A percentile compares a stretch with the other conserved stretches of the same genome.
Conservation (phyloP, 192 early-diverging fungal genomes). For the Linderina pennispora region DNA sequence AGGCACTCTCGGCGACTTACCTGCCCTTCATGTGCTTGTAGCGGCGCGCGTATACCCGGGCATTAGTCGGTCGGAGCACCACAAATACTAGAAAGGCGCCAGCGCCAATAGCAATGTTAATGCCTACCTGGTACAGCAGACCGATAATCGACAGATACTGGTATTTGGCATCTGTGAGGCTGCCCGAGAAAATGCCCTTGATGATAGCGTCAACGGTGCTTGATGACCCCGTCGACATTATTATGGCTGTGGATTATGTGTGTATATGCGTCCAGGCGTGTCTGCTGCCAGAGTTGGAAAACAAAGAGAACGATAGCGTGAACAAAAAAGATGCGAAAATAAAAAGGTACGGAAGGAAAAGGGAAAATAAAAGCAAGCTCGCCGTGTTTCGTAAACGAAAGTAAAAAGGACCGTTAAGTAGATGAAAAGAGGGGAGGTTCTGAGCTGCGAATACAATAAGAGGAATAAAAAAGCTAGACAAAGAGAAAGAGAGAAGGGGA, state of each 20-base stretch:
- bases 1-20: slow-evolving; percentile 19
- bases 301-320: no score
- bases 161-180: slow-evolving; percentile 36
- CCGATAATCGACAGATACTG: slow-evolving; percentile 49
- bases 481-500: neutral
- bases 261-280: no score
- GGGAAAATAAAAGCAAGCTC: neutral
- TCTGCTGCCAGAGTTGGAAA: no score
- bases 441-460: neutral
- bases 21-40: slow-evolving; percentile 45
- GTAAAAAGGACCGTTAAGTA: neutral
- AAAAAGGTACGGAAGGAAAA: neutral
- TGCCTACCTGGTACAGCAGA: slow-evolving; percentile 54
- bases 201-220: no score
- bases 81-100: slow-evolving; percentile 52
- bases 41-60: slow-evolving; percentile 44
- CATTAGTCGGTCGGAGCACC: slow-evolving; percentile 53
- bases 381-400: neutral
- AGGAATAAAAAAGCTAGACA: neutral
- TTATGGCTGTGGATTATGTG: slow-evolving; percentile 2
- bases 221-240: no score
- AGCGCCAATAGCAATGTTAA: slow-evolving; percentile 53
- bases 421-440: neutral
- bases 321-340: no score
- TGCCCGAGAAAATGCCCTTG: slow-evolving; percentile 38